Conservation (phyloP, 352 stramenopile genomes). For the Phytophthora multivora region DNA sequence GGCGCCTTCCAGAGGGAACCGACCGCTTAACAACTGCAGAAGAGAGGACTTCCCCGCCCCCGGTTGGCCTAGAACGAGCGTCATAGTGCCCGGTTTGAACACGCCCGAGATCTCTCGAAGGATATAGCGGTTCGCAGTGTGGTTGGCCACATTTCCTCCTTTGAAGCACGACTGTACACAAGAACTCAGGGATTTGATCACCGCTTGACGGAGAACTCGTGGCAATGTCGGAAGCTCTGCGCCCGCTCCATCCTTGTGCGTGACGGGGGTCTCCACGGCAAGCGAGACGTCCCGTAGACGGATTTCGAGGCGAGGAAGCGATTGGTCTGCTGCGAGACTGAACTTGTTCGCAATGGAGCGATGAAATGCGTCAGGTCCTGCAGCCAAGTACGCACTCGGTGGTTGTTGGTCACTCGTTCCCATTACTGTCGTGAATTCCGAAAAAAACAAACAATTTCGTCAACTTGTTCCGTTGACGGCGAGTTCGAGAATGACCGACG, state of each 20-base stretch:
- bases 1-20: conserved; percentile 35
- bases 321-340: conserved; percentile 26
- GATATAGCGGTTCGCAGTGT: conserved; percentile 31
- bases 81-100: conserved; percentile 54
- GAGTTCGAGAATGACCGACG: conserved; percentile 29
- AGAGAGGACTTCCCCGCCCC: conserved; percentile 56
- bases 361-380: conserved; percentile 42
- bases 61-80: conserved; percentile 48
- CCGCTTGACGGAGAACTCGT: conserved; percentile 17
- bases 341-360: conserved; percentile 35
- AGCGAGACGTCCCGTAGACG: conserved; percentile 43
- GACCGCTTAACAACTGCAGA: conserved; percentile 44
- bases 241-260: conserved; percentile 4
- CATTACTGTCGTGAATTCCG: conserved; percentile 11
- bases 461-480: conserved; percentile 3
- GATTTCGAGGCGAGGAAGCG: conserved; percentile 49
- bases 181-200: conserved; percentile 8
- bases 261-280: conserved; percentile 18
- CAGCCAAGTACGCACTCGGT: conserved; percentile 23
- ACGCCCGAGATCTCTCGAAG: conserved; percentile 40
- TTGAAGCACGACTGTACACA: conserved; percentile 11
- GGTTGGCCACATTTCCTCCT: neutral
- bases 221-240: conserved; percentile 44
- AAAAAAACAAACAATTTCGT: conserved; percentile 1
- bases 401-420: conserved; percentile 6